Evolutionary conservation across 495 filamentous ascomycete species (phyloP).

Genomic region (Acidiella bohemica): DNA sequence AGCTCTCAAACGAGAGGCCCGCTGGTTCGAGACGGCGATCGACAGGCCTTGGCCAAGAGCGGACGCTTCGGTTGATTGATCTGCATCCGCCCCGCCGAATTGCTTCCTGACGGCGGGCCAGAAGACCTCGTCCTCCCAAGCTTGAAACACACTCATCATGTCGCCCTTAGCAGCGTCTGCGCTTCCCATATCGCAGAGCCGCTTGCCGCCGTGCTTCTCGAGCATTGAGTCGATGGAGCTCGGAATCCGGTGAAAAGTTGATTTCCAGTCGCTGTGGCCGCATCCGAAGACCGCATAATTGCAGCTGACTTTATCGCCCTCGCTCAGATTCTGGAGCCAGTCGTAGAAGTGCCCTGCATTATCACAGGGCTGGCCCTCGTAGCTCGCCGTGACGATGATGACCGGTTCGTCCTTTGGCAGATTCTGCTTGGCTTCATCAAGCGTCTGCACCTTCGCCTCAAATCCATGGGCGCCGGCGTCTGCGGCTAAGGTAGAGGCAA

Average conservation of each 20-base stretch:
- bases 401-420: constrained; percentile 50
- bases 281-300: constrained; percentile 55
- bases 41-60: constrained; percentile 1
- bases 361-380: constrained; percentile 63
- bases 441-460: constrained; percentile 37
- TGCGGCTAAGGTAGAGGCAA: constrained; percentile 49
- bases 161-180: constrained; percentile 16
- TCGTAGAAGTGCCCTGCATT: constrained; percentile 57
- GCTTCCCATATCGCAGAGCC: constrained; percentile 7
- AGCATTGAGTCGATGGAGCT: constrained; percentile 41
- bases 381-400: constrained; percentile 54
- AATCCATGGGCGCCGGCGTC: constrained; percentile 47
- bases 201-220: constrained; percentile 10
- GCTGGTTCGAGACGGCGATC: constrained; percentile 4
- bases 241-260: constrained; percentile 62
- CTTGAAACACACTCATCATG: constrained; percentile 17
- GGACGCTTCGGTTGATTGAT: neutral
- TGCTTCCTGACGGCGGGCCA: constrained; percentile 11
- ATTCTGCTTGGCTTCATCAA: constrained; percentile 50
- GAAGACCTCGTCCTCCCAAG: constrained; percentile 16
- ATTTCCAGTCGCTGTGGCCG: constrained; percentile 50
- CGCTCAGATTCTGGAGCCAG: constrained; percentile 47
- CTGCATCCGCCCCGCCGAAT: constrained; percentile 6
- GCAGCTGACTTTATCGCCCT: constrained; percentile 34
- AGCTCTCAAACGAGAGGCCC: constrained; percentile 3